phyloP scores from a whole-genome alignment of 2,329 filamentous ascomycete genomes.

The Paraphoma sp. region DNA sequence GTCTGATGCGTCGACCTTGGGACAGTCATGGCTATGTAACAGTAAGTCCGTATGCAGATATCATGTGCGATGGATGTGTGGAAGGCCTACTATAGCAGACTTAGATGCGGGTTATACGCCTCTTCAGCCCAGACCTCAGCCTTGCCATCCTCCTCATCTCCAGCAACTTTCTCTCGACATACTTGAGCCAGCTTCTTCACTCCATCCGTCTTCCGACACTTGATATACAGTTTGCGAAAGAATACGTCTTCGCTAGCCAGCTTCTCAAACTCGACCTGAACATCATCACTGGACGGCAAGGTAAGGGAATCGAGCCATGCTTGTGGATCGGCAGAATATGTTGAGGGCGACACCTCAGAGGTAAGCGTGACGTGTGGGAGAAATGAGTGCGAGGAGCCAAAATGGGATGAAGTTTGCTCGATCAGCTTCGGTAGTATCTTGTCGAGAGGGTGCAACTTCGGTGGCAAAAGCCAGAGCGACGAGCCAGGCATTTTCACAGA shows the following conservation, averaged over 20 bases:
- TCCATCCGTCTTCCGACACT: constrained; percentile 37
- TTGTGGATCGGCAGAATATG: constrained; percentile 41
- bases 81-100: constrained; percentile 50
- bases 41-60: neutral
- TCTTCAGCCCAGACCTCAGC: constrained; percentile 40
- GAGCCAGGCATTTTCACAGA: constrained; percentile 45
- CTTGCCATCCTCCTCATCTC: constrained; percentile 26
- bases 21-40: constrained; percentile 32
- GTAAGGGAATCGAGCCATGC: constrained; percentile 45
- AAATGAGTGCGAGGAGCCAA: constrained; percentile 47
- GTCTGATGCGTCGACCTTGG: constrained; percentile 23
- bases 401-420: constrained; percentile 38
- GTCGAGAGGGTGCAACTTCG: constrained; percentile 39
- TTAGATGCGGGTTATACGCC: constrained; percentile 48
- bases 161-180: constrained; percentile 36
- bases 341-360: constrained; percentile 37
- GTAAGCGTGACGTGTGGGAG: constrained; percentile 53
- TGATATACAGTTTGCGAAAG: constrained; percentile 49
- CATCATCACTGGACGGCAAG: constrained; percentile 21
- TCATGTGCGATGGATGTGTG: neutral
- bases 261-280: constrained; percentile 36
- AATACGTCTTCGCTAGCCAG: constrained; percentile 47
- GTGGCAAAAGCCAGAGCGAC: constrained; percentile 54
- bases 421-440: constrained; percentile 44
- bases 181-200: constrained; percentile 35